These are phyloP conservation scores for Spathaspora girioi DNA, from an alignment of 805 yeast species.

Conservation along the genomic window DNA sequence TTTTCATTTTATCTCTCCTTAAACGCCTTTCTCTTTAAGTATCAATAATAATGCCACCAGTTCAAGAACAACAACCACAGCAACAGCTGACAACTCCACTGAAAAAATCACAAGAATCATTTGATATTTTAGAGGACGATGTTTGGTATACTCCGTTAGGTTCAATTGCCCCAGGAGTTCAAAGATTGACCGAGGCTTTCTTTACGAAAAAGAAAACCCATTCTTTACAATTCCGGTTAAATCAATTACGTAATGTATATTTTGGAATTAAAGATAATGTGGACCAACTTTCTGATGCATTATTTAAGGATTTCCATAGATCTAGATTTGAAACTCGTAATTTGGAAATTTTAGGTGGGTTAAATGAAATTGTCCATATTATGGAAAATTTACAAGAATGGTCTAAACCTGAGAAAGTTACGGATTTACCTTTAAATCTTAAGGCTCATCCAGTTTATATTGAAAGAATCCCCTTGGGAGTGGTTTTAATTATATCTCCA, in stretches of 20 bases:
- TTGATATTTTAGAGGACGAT: neutral
- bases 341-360: slow-evolving; percentile 50
- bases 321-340: slow-evolving; percentile 57
- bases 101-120: neutral
- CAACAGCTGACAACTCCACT: neutral
- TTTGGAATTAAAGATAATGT: slow-evolving; percentile 58
- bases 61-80: neutral
- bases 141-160: slow-evolving; percentile 39
- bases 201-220: slow-evolving; percentile 44
- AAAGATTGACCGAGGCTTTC: slow-evolving; percentile 38
- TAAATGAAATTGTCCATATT: slow-evolving; percentile 55
- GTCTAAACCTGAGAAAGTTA: slow-evolving; percentile 48
- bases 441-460: slow-evolving; percentile 26
- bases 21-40: too few species aligned
- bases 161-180: slow-evolving; percentile 47
- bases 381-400: slow-evolving; percentile 60
- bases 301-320: slow-evolving; percentile 66
- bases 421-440: slow-evolving; percentile 33
- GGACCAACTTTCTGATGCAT: slow-evolving; percentile 52
- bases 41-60: neutral
- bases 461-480: slow-evolving; percentile 51
- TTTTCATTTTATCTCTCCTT: too few species aligned
- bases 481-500: slow-evolving; percentile 69
- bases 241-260: slow-evolving; percentile 65
- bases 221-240: slow-evolving; percentile 51